These are phyloP conservation scores for Adansonia rubrostipa DNA, from an alignment of 441 rosid species.

Conservation along the genomic window DNA sequence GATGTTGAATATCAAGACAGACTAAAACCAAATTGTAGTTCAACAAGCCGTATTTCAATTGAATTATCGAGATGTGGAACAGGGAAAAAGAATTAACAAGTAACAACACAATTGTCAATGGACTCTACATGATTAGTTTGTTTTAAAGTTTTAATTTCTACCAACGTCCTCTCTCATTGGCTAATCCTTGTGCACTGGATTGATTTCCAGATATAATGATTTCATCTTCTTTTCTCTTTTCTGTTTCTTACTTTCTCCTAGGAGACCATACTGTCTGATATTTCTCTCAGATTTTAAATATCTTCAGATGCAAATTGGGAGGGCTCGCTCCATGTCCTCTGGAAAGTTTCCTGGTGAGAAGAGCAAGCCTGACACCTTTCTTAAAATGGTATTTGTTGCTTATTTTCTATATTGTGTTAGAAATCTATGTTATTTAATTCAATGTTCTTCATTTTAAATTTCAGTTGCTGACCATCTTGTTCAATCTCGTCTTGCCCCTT, in stretches of 20 bases:
- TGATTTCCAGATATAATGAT: constrained; percentile 18
- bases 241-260: constrained; percentile 7
- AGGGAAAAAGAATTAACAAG: neutral
- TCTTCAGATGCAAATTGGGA: constrained; percentile 52
- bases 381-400: constrained; percentile 68
- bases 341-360: constrained; percentile 58
- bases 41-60: neutral
- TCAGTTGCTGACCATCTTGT: neutral
- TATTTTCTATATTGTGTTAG: neutral
- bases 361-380: constrained; percentile 75
- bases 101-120: constrained; percentile 12
- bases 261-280: constrained; percentile 28
- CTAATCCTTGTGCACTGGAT: constrained; percentile 11
- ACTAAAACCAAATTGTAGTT: neutral
- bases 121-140: neutral
- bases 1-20: neutral
- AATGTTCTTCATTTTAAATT: constrained; percentile 22
- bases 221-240: constrained; percentile 14
- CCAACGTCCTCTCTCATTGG: constrained; percentile 6
- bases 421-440: neutral
- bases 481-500: neutral
- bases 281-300: constrained; percentile 46
- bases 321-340: constrained; percentile 70
- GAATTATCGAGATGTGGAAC: constrained; percentile 36
- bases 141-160: neutral